Conservation (phyloP, 805 yeast species). For the Yarrowia sp. region DNA sequence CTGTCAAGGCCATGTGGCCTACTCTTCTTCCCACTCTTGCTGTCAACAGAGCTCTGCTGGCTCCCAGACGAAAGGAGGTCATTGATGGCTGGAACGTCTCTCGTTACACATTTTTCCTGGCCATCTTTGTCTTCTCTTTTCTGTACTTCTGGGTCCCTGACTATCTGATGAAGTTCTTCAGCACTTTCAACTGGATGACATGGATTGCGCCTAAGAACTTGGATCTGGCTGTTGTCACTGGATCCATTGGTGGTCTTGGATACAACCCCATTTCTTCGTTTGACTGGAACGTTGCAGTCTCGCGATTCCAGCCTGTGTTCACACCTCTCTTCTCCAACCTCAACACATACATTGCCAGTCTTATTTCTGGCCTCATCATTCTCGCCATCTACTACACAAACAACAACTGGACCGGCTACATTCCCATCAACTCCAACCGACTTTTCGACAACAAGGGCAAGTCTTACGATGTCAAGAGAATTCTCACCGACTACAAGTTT, state of each 20-base stretch:
- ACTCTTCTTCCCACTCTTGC: constrained; percentile 56
- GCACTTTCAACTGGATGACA: constrained; percentile 60
- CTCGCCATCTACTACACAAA: constrained; percentile 54
- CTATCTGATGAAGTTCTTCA: constrained; percentile 58
- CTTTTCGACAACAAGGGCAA: constrained; percentile 54
- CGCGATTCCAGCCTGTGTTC: constrained; percentile 29
- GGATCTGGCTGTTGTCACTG: constrained; percentile 60
- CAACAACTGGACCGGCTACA: constrained; percentile 56
- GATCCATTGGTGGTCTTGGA: constrained; percentile 45
- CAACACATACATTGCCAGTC: constrained; percentile 28
- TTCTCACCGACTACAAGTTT: constrained; percentile 42
- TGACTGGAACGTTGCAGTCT: constrained; percentile 42
- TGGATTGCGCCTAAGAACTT: constrained; percentile 57
- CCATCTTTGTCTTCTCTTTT: constrained; percentile 45
- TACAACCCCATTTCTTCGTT: constrained; percentile 45
- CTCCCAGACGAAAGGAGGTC: constrained; percentile 43
- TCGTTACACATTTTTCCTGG: constrained; percentile 50
- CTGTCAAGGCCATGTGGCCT: constrained; percentile 47
- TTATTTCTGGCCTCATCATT: constrained; percentile 36
- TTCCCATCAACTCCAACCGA: constrained; percentile 56
- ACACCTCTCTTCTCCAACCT: constrained; percentile 29
- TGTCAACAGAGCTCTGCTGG: constrained; percentile 36
- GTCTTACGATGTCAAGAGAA: constrained; percentile 47
- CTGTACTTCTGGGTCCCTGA: constrained; percentile 69
- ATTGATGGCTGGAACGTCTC: constrained; percentile 64